A percentile compares a stretch with the other conserved stretches of the same genome.
These are phyloP conservation scores for Tetradesmus lagerheimii DNA, from an alignment of 139 green algal genomes.

Conservation along the genomic window DNA sequence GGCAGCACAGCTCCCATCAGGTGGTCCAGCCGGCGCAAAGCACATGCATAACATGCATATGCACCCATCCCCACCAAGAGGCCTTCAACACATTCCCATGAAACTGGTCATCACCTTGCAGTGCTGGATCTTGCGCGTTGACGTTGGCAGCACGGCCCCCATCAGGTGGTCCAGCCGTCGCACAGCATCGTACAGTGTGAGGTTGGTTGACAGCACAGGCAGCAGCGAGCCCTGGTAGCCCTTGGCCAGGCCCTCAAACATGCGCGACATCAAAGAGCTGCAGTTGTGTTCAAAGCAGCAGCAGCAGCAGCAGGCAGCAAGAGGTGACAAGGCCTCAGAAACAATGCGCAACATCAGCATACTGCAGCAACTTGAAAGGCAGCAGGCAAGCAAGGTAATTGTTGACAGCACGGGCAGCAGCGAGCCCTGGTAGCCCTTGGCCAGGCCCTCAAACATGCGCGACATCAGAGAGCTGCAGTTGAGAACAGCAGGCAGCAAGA, in stretches of 20 bases:
- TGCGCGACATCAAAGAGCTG: constrained; percentile 29
- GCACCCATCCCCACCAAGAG: too few relatives aligned
- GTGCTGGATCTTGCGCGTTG: constrained; percentile 81
- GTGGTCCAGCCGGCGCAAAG: constrained; percentile 49
- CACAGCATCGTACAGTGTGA: constrained; percentile 62
- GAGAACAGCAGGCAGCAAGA: background rate
- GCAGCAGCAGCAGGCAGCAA: background rate
- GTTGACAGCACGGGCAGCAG: constrained; percentile 51
- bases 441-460: constrained; percentile 49
- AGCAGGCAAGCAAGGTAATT: background rate
- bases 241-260: constrained; percentile 50
- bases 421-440: constrained; percentile 22
- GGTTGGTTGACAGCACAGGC: constrained; percentile 63
- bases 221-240: constrained; percentile 56
- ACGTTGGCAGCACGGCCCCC: constrained; percentile 74
- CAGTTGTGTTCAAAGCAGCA: background rate
- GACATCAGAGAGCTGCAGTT: background rate
- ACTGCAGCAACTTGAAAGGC: too few relatives aligned
- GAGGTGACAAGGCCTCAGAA: background rate
- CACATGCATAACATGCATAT: background rate
- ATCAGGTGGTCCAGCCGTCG: constrained; percentile 51
- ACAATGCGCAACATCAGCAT: too few relatives aligned
- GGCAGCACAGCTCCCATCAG: constrained; percentile 72
- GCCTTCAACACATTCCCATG: too few relatives aligned
- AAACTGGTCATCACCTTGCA: constrained; percentile 64